These are phyloP conservation scores for Arabis hirsuta DNA, from an alignment of 345 rosid genomes.

Conservation along the genomic window DNA sequence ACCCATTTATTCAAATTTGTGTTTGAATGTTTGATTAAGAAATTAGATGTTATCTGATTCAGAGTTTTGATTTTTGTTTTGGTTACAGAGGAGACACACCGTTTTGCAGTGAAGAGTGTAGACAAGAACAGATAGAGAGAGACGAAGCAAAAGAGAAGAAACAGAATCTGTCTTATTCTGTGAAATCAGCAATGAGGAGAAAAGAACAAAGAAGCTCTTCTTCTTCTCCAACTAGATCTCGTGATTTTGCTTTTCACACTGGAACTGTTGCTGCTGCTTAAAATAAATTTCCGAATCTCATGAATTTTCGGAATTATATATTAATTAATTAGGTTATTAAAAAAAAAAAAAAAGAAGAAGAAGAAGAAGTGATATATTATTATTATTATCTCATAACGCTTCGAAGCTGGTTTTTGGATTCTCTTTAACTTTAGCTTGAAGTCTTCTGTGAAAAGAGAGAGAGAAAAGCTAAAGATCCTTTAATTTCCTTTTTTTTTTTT, in stretches of 20 bases:
- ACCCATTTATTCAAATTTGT: background rate
- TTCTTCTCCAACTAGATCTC: slow-evolving; percentile 45
- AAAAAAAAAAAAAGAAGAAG: background rate
- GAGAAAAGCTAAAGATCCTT: slow-evolving; percentile 25
- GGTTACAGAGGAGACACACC: slow-evolving; percentile 82
- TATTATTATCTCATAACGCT: background rate
- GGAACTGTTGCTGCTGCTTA: slow-evolving; percentile 48
- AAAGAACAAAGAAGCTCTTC: slow-evolving; percentile 43
- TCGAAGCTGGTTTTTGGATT: slow-evolving; percentile 24
- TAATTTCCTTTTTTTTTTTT: background rate
- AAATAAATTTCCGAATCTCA: background rate
- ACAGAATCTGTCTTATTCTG: slow-evolving; percentile 65
- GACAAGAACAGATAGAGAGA: slow-evolving; percentile 79
- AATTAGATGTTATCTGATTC: slow-evolving; percentile 6
- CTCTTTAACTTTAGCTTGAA: slow-evolving; percentile 17
- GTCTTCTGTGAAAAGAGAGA: slow-evolving; percentile 16
- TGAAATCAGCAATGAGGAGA: slow-evolving; percentile 57
- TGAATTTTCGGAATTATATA: too few relatives aligned
- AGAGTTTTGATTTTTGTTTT: slow-evolving; percentile 32
- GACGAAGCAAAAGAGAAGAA: slow-evolving; percentile 73
- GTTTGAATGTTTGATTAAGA: background rate
- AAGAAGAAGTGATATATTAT: background rate
- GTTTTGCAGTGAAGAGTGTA: slow-evolving; percentile 87
- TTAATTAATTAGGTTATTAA: slow-evolving; percentile 30
- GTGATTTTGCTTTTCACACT: slow-evolving; percentile 37